These are phyloP conservation scores for Picea abies DNA, from an alignment of 83 land plant species.

Conservation along the genomic window DNA sequence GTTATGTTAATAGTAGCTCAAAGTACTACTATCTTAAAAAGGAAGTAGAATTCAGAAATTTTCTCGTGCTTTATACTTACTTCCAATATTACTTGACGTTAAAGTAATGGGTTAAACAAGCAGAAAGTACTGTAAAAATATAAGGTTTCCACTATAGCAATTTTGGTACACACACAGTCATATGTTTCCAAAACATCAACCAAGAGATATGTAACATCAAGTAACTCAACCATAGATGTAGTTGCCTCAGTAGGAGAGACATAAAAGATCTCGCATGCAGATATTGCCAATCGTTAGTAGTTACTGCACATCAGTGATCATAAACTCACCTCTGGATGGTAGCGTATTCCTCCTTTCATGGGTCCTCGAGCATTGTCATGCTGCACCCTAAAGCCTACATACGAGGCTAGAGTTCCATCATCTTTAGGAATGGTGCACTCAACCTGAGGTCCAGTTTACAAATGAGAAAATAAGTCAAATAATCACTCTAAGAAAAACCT, in stretches of 20 bases:
- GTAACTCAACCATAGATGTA: not conserved
- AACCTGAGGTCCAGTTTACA: conserved; percentile 41
- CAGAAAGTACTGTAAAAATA: not conserved
- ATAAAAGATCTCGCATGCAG: not conserved
- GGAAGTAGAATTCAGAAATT: not conserved
- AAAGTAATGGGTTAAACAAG: not conserved
- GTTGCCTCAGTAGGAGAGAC: not conserved
- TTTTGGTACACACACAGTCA: not conserved
- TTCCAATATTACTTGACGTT: not conserved
- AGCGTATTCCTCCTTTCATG: conserved; percentile 85
- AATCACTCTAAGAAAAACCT: not conserved
- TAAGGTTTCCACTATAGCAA: not conserved
- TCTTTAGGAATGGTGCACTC: conserved; percentile 83
- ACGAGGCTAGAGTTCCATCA: conserved; percentile 71
- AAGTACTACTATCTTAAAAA: not conserved
- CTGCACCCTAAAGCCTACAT: conserved; percentile 75
- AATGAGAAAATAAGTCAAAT: not conserved
- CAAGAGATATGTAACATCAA: not conserved
- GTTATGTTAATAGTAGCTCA: not conserved
- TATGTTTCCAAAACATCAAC: not conserved
- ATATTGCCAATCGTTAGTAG: not conserved
- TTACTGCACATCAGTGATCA: not conserved
- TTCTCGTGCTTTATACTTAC: not conserved
- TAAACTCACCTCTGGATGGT: conserved; percentile 56
- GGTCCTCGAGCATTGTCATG: conserved; percentile 86